phyloP scores from a whole-genome alignment of 371 early-diverging fungal genomes.

The Mortierella sp. region DNA sequence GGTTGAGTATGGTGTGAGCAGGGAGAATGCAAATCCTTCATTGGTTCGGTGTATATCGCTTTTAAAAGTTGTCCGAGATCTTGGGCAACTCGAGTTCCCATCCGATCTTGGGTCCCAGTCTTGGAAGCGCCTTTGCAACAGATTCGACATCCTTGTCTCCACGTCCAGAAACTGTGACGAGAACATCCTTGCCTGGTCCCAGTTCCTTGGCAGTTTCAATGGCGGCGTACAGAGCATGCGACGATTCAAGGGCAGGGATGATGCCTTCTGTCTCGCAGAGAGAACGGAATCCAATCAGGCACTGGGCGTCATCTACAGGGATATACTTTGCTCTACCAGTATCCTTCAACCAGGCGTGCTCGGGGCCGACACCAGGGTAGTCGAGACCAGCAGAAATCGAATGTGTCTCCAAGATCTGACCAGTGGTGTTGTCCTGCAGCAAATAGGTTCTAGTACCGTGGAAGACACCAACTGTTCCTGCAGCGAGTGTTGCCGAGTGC shows the following conservation, averaged over 20 bases:
- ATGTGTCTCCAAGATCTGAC: conserved; percentile 96
- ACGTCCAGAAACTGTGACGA: conserved; percentile 93
- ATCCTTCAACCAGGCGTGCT: conserved; percentile 93
- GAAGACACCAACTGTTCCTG: conserved; percentile 93
- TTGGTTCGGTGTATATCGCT: neutral
- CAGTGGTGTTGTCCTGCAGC: conserved; percentile 87
- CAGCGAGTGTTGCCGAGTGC: conserved; percentile 92
- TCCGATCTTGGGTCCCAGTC: conserved; percentile 90
- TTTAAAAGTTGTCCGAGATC: conserved; percentile 49
- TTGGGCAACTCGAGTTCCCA: conserved; percentile 85
- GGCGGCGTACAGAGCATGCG: conserved; percentile 92
- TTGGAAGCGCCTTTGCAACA: conserved; percentile 91
- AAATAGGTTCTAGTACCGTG: conserved; percentile 96
- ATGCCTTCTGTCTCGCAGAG: conserved; percentile 93
- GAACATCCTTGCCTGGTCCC: conserved; percentile 82
- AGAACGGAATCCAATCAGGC: conserved; percentile 87
- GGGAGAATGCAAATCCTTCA: neutral
- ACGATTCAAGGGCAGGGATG: conserved; percentile 94
- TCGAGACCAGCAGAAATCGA: conserved; percentile 95
- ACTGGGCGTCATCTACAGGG: conserved; percentile 87
- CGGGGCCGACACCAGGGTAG: conserved; percentile 98
- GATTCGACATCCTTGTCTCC: conserved; percentile 98
- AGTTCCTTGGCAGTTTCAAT: conserved; percentile 82
- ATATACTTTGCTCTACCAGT: conserved; percentile 87
- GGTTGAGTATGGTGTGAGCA: neutral